A percentile compares a stretch with the other conserved stretches of the same genome.
phyloP scores from a whole-genome alignment of 1,139 yeast genomes.

The Wickerhamomyces sp. region DNA sequence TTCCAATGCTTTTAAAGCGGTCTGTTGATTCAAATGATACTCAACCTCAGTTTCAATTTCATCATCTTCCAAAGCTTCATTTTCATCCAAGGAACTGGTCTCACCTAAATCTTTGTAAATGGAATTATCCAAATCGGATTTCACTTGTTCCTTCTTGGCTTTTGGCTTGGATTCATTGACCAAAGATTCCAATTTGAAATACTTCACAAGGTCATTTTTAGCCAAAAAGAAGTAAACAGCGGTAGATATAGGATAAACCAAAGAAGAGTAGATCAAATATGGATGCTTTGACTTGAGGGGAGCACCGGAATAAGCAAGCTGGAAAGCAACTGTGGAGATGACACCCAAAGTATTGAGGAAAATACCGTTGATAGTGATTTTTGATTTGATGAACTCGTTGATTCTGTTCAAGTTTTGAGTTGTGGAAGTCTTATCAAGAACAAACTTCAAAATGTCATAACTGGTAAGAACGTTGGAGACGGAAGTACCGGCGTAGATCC shows the following conservation, averaged over 20 bases:
- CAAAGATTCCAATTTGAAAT: constrained; percentile 8
- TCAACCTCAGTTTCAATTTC: constrained; percentile 21
- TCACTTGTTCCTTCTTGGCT: constrained; percentile 11
- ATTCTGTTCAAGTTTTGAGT: constrained; percentile 4
- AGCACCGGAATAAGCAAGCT: constrained; percentile 26
- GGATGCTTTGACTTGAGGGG: constrained; percentile 29
- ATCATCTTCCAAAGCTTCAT: constrained; percentile 17
- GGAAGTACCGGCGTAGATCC: constrained; percentile 91
- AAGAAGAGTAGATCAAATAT: constrained; percentile 29
- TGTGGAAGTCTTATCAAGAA: constrained; percentile 10
- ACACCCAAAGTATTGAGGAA: constrained; percentile 22
- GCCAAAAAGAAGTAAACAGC: constrained; percentile 11
- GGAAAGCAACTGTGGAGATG: constrained; percentile 26
- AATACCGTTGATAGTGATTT: constrained; percentile 21
- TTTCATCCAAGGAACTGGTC: constrained; percentile 15
- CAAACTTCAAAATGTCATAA: constrained; percentile 21
- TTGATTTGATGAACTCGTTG: constrained; percentile 11
- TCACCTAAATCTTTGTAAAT: constrained; percentile 24
- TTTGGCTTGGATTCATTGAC: constrained; percentile 2
- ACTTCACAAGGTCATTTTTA: constrained; percentile 7
- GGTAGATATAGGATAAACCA: constrained; percentile 26
- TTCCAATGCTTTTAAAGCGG: constrained; percentile 10
- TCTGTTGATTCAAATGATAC: constrained; percentile 17
- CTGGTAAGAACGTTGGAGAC: constrained; percentile 61
- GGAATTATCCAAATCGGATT: constrained; percentile 22